Evolutionary conservation across 257 asterid genomes (phyloP).

Genomic region (Primulina eburnea): DNA sequence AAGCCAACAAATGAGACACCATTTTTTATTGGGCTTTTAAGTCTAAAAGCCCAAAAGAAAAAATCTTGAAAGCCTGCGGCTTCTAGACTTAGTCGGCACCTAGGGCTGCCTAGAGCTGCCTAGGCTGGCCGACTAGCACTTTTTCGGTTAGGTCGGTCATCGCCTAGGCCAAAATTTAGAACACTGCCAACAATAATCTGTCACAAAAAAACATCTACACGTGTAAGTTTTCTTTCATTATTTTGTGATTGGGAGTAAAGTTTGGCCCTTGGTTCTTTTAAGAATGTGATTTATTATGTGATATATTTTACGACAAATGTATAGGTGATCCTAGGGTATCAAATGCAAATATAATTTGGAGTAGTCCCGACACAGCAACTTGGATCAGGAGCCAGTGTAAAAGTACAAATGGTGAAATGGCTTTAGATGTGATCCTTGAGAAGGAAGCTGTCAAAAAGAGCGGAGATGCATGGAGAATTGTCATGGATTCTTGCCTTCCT

Average conservation of each 20-base stretch:
- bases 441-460: constrained; percentile 67
- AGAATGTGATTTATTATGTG: constrained; percentile 12
- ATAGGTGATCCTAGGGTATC: constrained; percentile 92
- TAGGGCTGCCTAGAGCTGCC: too few relatives aligned
- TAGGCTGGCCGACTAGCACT: too few relatives aligned
- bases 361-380: constrained; percentile 67
- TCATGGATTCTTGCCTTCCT: constrained; percentile 89
- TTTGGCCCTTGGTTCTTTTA: constrained; percentile 17
- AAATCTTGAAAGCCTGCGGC: too few relatives aligned
- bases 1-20: too few relatives aligned
- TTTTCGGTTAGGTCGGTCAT: too few relatives aligned
- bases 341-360: constrained; percentile 62
- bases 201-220: neutral
- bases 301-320: constrained; percentile 21
- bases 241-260: constrained; percentile 19
- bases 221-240: neutral
- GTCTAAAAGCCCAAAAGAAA: too few relatives aligned
- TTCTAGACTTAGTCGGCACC: too few relatives aligned
- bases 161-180: too few relatives aligned
- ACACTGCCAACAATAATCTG: too few relatives aligned
- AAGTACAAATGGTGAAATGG: constrained; percentile 74
- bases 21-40: too few relatives aligned
- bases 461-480: constrained; percentile 94
- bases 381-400: constrained; percentile 69
- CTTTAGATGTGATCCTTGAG: constrained; percentile 74